Evolutionary conservation across 208 protist species (phyloP).

Genomic region (Phytomonas francai): DNA sequence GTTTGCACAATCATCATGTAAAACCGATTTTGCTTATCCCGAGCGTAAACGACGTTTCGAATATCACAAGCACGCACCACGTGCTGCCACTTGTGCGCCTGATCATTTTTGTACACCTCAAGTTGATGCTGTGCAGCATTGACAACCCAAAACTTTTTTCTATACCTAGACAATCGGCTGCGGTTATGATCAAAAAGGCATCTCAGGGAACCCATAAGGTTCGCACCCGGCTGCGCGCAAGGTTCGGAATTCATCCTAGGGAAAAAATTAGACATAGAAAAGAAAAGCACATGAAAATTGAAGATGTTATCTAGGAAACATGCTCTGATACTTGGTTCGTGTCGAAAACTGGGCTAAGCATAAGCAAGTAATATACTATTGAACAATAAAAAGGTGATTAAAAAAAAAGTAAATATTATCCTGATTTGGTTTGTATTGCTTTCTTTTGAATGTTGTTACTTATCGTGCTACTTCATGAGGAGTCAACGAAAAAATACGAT

Average conservation of each 20-base stretch:
- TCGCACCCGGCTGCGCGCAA: too few relatives aligned
- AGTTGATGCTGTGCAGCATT: constrained; percentile 37
- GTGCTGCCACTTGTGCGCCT: constrained; percentile 42
- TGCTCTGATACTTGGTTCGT: too few relatives aligned
- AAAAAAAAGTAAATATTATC: too few relatives aligned
- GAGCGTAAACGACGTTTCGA: constrained; percentile 54
- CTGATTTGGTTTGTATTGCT: too few relatives aligned
- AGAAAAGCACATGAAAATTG: constrained; percentile 15
- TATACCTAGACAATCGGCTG: constrained; percentile 41
- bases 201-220: constrained; percentile 59
- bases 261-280: constrained; percentile 9
- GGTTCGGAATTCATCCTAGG: too few relatives aligned
- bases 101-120: constrained; percentile 85
- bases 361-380: too few relatives aligned
- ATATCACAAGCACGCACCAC: constrained; percentile 45
- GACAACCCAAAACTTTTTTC: constrained; percentile 80
- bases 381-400: too few relatives aligned
- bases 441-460: not conserved
- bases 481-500: not conserved
- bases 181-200: constrained; percentile 42
- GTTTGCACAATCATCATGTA: constrained; percentile 63
- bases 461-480: not conserved
- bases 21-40: constrained; percentile 77
- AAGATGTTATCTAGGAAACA: too few relatives aligned
- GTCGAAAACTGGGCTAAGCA: too few relatives aligned